Evolutionary conservation across 2,329 filamentous ascomycete genomes (phyloP), one percentile per base, ranked within the genome.

Genomic region (Nannizzia gypsea): DNA sequence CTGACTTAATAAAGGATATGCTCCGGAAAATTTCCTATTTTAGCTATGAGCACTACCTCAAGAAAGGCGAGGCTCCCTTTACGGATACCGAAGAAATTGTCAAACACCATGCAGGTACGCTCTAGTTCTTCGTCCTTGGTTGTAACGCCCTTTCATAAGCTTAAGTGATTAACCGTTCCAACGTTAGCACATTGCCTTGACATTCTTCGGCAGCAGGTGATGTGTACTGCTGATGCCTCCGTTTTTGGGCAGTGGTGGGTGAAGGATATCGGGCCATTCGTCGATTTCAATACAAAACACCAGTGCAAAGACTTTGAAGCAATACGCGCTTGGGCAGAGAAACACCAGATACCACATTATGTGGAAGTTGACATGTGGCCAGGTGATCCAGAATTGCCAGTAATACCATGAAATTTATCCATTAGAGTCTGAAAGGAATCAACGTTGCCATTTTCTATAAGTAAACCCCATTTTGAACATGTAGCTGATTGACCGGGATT

Each of bases 1-100:
- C 68, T 2, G 68, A 72, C n/a, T 38, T 62, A 71, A 0, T 67
- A 70, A 44, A 61, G 61, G 60, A 64, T 36, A 48, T 62, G 26
- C 40, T 62, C 17, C 60, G 63, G 5, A 48, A 60, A 60, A 70
- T 69, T 0, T 62, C 76, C 76, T 59, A 61, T 36, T 60, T 58
- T 44, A 55, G 63, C 55, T 57, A 59, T 36, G 44, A 50, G 1
- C 60, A 64, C 36, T 63, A 64, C 36, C 50, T 60, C 62, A 66
- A 66, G 0, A 65, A 77, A 26, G 78, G 78, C 2, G 66, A 75
- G 22, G 79, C 81, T 1, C 77, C 81, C 0, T 86, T 85, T 64
- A 66, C 68, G 17, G 84, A 85, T 65, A 74, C 78, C 2, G 80
- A 82, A 20, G 69, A 73, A 38, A 79, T 85, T 48, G 69, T 85